A percentile compares a stretch with the other conserved stretches of the same genome.
These are phyloP conservation scores for Coffea humblotiana DNA, from an alignment of 305 asterid genomes.

Conservation along the genomic window DNA sequence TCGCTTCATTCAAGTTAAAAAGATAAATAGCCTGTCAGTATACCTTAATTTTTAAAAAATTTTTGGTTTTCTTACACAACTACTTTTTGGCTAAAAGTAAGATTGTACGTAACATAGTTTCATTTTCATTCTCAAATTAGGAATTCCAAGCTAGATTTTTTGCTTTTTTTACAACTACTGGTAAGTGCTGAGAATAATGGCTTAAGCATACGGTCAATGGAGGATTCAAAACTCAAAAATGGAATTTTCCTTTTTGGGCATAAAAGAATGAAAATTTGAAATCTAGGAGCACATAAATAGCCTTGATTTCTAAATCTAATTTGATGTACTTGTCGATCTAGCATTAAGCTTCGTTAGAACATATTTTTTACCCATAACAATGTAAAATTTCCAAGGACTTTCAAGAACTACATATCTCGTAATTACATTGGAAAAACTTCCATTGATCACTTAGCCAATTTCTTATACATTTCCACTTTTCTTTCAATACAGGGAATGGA, in stretches of 20 bases:
- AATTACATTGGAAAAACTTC: too few species aligned
- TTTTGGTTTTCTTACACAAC: neutral
- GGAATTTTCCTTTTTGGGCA: too few species aligned
- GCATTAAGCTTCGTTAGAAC: too few species aligned
- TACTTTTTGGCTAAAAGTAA: neutral
- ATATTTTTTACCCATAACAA: too few species aligned
- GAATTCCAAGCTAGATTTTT: neutral
- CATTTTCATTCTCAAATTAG: neutral
- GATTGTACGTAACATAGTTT: neutral
- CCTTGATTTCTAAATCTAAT: neutral
- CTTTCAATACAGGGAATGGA: conserved; percentile 36
- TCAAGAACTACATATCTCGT: too few species aligned
- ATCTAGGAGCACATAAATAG: neutral
- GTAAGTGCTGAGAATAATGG: neutral
- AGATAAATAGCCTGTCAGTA: neutral
- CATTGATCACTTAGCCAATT: neutral
- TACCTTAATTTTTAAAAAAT: neutral
- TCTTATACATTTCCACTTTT: neutral
- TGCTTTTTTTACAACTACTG: neutral
- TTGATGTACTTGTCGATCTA: too few species aligned
- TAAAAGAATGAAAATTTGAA: neutral
- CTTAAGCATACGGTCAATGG: neutral
- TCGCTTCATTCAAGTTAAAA: neutral
- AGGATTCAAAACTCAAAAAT: neutral
- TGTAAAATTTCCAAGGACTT: too few species aligned